Evolutionary conservation across 129 eudicot species (phyloP).

Genomic region (sunflower (Helianthus annuus)): HanXRQr2.0-SUNRISE NC_035440.2:89969483-89969982

Average conservation of each 20-base stretch:
- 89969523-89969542: conserved; percentile 54
- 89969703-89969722: conserved; percentile 72
- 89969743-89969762: conserved; percentile 84
- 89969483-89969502: conserved; percentile 9
- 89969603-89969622: conserved; percentile 36
- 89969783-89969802: not conserved
- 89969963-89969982: no score
- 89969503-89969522: conserved; percentile 6
- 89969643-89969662: not conserved
- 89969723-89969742: conserved; percentile 80
- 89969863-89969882: conserved; percentile 73
- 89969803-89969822: not conserved
- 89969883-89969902: conserved; percentile 78
- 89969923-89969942: conserved; percentile 38
- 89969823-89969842: not conserved
- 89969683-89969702: conserved; percentile 36
- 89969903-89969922: conserved; percentile 65
- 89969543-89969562: conserved; percentile 61
- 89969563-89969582: conserved; percentile 60
- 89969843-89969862: conserved; percentile 60
- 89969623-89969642: not conserved
- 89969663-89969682: conserved; percentile 3
- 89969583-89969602: conserved; percentile 31
- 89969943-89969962: not conserved
- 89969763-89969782: conserved; percentile 67